These are phyloP conservation scores for Ceriops tagal DNA, from an alignment of 345 rosid genomes.

Conservation along the genomic window DNA sequence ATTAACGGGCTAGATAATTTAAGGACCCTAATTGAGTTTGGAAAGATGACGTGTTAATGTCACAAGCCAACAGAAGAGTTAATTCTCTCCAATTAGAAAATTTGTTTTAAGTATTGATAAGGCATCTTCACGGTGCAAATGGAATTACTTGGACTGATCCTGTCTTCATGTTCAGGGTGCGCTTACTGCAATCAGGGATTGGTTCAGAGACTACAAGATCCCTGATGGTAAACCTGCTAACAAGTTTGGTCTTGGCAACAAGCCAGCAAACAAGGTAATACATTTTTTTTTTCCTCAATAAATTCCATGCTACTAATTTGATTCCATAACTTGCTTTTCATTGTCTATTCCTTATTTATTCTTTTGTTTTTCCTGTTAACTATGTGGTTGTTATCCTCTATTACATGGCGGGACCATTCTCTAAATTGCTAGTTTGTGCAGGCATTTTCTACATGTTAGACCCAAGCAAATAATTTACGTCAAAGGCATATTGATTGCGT, in stretches of 20 bases:
- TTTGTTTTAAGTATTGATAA: neutral
- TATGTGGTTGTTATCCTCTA: no score
- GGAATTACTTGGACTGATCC: neutral
- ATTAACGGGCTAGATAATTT: neutral
- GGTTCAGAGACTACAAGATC: constrained; percentile 96
- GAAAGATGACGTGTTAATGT: neutral
- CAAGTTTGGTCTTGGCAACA: constrained; percentile 90
- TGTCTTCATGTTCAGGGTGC: constrained; percentile 58
- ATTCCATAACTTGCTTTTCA: neutral
- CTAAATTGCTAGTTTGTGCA: no score
- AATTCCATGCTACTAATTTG: neutral
- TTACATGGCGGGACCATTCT: no score
- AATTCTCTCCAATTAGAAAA: neutral
- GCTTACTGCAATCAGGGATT: constrained; percentile 77
- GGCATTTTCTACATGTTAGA: no score
- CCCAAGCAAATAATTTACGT: no score
- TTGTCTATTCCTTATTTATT: neutral
- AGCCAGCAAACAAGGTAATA: constrained; percentile 78
- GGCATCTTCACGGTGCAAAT: neutral
- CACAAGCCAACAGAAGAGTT: no score
- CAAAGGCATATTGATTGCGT: no score
- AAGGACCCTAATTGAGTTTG: neutral
- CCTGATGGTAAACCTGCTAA: constrained; percentile 99
- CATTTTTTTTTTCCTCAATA: neutral
- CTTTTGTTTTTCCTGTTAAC: no score